Conservation (phyloP, 2,329 filamentous ascomycete species). For the Cladophialophora yegresii region DNA sequence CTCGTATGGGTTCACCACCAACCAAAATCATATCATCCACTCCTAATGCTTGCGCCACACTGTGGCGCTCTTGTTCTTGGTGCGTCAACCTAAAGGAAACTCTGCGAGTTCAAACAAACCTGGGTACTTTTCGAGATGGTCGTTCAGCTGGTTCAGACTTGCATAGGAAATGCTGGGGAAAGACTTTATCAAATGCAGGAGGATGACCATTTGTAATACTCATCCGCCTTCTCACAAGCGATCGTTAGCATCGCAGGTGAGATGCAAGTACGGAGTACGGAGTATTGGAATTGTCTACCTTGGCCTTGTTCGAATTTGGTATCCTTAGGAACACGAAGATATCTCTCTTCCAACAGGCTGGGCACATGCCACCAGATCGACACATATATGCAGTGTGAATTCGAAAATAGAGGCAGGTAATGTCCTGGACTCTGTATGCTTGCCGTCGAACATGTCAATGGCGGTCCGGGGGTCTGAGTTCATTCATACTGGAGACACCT, state of each 20-base stretch:
- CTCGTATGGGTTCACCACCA: slow-evolving; percentile 12
- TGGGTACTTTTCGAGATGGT: background rate
- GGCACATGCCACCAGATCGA: background rate
- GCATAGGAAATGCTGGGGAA: background rate
- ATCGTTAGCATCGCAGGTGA: background rate
- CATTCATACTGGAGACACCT: background rate
- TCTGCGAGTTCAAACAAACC: too few relatives aligned
- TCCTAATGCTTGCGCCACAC: slow-evolving; percentile 11
- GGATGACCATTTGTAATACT: background rate
- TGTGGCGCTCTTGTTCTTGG: slow-evolving; percentile 16
- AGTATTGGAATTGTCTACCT: background rate
- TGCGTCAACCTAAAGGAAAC: background rate
- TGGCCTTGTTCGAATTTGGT: background rate
- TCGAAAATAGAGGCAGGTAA: background rate
- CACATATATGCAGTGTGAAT: background rate
- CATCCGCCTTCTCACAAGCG: background rate
- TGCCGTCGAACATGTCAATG: background rate
- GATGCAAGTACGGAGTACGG: too few relatives aligned
- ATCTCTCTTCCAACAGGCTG: background rate
- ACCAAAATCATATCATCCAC: background rate
- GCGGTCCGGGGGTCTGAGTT: background rate
- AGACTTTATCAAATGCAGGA: too few relatives aligned
- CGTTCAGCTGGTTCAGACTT: background rate
- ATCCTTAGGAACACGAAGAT: background rate
- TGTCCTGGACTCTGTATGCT: background rate